Base-by-base conservation (phyloP, 352 stramenopile genomes). In the Globisporangium mamillatum region DNA sequence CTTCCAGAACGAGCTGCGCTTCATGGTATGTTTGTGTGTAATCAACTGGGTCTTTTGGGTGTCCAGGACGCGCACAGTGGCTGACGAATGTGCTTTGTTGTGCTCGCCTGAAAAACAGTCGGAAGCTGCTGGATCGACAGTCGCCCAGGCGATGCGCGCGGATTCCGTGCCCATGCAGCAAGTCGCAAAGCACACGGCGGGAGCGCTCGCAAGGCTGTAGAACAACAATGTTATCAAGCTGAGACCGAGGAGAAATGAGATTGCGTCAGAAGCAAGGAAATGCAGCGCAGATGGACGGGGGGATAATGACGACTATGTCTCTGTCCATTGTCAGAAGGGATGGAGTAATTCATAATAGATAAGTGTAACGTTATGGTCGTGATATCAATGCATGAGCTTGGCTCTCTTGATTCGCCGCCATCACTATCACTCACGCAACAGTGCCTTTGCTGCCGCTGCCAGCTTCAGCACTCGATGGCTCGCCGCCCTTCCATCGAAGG, bases 1-100 rank as follows among this genome's bases (percentile, higher is more conserved):
- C 12, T 89, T 95, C 70, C 83, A 95, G 74, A 95, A 95, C 63
- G 87, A 95, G 61, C 73, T 95, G 56, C 87, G 87, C 63, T 92
- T 95, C 64, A 95, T 95, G 87, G 87, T 95, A 32, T 32, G 29
- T 32, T 32, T 32, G 8, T 32, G 29, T 32, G 29, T 32, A 32
- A 32, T 32, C 4, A 7, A 32, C 29, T 32, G 29, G 4, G 29
- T 7, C 29, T 32, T 32, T 32, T 16, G 27, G 6, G 20, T 14
- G 54, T 12, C 4, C 7, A 59, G 25, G 53, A 38, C 25, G 6
- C 25, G 4, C 54, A 32, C 27, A 9, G 14, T 12, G 12, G 14
- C 25, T 38, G 22, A 55, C 22, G 52, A 56, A 32, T 9, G 0
- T 36, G 24, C 6, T 41, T 14, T 78, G 27, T 38, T 64, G n/a